A percentile compares a stretch with the other conserved stretches of the same genome.
phyloP scores from a whole-genome alignment of 345 rosid species.

The Salix purpurea region DNA sequence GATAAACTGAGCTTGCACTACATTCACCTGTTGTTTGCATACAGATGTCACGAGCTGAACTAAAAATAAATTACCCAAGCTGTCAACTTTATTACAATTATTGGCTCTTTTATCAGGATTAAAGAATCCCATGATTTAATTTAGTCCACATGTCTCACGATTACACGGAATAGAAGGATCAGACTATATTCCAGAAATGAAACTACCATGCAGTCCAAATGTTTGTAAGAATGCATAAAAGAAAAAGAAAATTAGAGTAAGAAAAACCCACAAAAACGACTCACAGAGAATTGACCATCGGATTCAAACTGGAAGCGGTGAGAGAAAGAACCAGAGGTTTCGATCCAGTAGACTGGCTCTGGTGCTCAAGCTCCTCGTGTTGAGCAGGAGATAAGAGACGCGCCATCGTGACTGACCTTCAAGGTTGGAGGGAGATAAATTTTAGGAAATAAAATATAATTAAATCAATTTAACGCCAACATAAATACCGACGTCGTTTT shows the following conservation, averaged over 20 bases:
- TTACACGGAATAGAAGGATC: not conserved
- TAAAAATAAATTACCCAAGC: not conserved
- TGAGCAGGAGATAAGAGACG: not conserved
- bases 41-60: not conserved
- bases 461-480: not conserved
- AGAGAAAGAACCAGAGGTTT: constrained; percentile 64
- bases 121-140: not conserved
- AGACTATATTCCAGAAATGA: not conserved
- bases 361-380: constrained; percentile 8
- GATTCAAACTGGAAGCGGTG: constrained; percentile 64
- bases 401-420: not conserved
- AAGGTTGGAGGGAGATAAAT: not conserved
- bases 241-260: not conserved
- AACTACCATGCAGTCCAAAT: constrained; percentile 8
- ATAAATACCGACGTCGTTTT: not conserved
- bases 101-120: not conserved
- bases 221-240: constrained; percentile 13
- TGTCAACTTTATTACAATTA: not conserved
- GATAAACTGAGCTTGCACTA: constrained; percentile 54
- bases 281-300: constrained; percentile 69
- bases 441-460: not conserved
- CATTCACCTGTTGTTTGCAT: constrained; percentile 44
- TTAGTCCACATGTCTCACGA: not conserved
- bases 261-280: not conserved
- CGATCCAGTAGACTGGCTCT: constrained; percentile 63